Conservation (phyloP, 176 grass and related monocot genomes). For the Aechmea fasciata region DNA sequence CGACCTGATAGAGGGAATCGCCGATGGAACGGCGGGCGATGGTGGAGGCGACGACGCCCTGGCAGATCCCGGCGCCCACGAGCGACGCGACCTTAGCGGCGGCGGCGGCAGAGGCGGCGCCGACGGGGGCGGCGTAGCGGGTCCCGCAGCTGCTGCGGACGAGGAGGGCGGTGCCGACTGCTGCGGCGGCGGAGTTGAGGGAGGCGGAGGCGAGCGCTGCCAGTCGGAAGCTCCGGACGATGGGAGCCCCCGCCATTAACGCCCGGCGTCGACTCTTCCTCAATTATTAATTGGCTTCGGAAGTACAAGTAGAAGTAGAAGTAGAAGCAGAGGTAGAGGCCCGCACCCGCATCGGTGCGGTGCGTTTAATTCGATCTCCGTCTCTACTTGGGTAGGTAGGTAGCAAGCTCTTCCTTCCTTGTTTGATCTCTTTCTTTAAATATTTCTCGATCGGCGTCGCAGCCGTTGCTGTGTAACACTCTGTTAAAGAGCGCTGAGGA, state of each 20-base stretch:
- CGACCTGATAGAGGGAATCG: slow-evolving; percentile 36
- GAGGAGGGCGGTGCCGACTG: slow-evolving; percentile 4
- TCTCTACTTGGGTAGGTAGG: too few species aligned
- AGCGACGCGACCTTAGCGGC: slow-evolving; percentile 10
- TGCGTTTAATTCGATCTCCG: too few species aligned
- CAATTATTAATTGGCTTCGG: too few species aligned
- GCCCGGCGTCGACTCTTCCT: too few species aligned
- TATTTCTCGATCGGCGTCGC: too few species aligned
- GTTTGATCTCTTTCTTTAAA: too few species aligned
- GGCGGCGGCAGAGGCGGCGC: slow-evolving; percentile 5
- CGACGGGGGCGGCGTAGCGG: slow-evolving; percentile 22
- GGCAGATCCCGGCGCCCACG: slow-evolving; percentile 26
- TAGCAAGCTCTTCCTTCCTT: too few species aligned
- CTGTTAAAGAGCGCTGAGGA: too few species aligned
- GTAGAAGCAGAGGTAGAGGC: not conserved
- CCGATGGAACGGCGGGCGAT: slow-evolving; percentile 41
- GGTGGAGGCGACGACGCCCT: slow-evolving; percentile 48
- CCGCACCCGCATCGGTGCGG: too few species aligned
- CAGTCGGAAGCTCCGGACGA: not conserved
- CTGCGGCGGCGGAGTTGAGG: slow-evolving; percentile 21
- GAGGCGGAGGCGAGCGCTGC: slow-evolving; percentile 22
- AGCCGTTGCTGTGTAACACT: too few species aligned
- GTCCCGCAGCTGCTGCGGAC: not conserved
- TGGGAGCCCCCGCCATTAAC: not conserved
- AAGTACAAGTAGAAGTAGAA: not conserved